A percentile compares a stretch with the other conserved stretches of the same genome.
Evolutionary conservation across 306 rosid species (phyloP).

Genomic region (Quercus bicolor): DNA sequence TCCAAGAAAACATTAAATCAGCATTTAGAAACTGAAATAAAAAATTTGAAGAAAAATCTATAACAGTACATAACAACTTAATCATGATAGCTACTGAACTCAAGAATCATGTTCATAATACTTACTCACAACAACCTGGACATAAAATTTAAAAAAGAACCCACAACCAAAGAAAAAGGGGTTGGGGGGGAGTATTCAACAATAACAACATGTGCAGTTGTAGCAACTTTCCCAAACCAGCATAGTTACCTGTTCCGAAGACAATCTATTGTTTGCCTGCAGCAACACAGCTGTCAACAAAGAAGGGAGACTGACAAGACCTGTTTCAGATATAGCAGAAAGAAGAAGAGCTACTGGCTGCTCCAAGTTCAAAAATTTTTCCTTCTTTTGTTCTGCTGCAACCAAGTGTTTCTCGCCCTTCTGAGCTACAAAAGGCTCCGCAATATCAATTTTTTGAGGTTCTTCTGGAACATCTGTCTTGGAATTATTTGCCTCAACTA

Average conservation of each 20-base stretch:
- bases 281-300: constrained; percentile 87
- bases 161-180: not conserved
- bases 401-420: constrained; percentile 49
- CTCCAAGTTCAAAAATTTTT: constrained; percentile 40
- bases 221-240: constrained; percentile 16
- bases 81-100: not conserved
- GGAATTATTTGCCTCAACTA: constrained; percentile 32
- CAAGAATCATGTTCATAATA: not conserved
- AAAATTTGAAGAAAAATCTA: not conserved
- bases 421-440: constrained; percentile 35
- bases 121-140: not conserved
- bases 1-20: not conserved
- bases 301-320: constrained; percentile 93
- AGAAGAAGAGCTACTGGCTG: constrained; percentile 75
- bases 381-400: constrained; percentile 40
- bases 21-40: not conserved
- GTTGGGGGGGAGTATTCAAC: not conserved
- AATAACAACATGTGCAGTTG: not conserved
- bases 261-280: constrained; percentile 88
- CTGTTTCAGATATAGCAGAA: constrained; percentile 84
- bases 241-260: constrained; percentile 76
- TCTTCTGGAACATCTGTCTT: constrained; percentile 35
- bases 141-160: not conserved
- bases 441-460: constrained; percentile 38
- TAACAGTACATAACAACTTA: not conserved